phyloP scores from a whole-genome alignment of 805 yeast species.

The Nakazawaea holstii region DNA sequence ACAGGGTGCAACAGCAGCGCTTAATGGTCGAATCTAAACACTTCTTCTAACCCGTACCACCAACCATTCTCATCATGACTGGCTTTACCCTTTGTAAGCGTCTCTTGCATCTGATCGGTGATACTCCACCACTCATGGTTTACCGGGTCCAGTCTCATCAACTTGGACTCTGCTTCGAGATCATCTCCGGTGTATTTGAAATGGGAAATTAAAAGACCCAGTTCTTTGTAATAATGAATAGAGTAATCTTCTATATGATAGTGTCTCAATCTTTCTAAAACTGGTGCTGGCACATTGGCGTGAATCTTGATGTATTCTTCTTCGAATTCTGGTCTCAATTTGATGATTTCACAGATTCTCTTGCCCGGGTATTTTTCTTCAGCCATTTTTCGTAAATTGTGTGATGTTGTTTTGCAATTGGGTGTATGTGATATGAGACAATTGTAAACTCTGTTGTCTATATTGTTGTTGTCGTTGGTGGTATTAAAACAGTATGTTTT shows the following conservation, averaged over 20 bases:
- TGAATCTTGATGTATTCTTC: constrained; percentile 32
- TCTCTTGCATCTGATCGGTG: constrained; percentile 34
- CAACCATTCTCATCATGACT: constrained; percentile 32
- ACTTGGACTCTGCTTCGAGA: constrained; percentile 29
- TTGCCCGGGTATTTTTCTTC: constrained; percentile 26
- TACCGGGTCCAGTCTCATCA: constrained; percentile 28
- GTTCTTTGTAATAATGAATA: constrained; percentile 28
- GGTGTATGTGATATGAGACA: too few relatives aligned
- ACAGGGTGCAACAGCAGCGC: neutral
- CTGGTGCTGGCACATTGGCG: constrained; percentile 25
- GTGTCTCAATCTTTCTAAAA: constrained; percentile 25
- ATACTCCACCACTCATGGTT: constrained; percentile 35
- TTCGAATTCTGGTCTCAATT: constrained; percentile 31
- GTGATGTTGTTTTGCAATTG: too few relatives aligned
- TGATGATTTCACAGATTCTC: constrained; percentile 33
- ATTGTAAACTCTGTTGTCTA: too few relatives aligned
- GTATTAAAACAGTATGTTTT: too few relatives aligned
- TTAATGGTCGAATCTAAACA: constrained; percentile 27
- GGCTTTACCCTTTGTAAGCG: constrained; percentile 29
- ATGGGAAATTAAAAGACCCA: constrained; percentile 27
- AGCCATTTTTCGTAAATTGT: constrained; percentile 1
- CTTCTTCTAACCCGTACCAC: constrained; percentile 34
- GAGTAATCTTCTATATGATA: constrained; percentile 37
- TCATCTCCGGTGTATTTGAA: constrained; percentile 34
- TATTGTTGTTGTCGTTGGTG: too few relatives aligned